Base-by-base conservation (phyloP, 2,329 filamentous ascomycete species). In the Penicillium sp. region DNA sequence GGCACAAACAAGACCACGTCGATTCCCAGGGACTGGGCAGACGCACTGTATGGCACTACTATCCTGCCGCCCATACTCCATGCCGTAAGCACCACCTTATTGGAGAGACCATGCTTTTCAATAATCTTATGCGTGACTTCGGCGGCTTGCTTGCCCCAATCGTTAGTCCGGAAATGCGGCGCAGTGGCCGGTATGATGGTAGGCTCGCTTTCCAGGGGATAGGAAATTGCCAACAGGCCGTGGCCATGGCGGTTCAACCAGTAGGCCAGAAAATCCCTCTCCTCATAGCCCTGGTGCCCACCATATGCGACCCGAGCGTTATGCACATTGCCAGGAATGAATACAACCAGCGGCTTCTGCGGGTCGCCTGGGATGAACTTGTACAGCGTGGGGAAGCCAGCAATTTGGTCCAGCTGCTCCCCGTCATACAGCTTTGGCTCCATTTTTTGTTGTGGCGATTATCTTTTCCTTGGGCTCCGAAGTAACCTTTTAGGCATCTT, bases 281-380 rank as follows among this genome's bases (percentile, higher is more conserved):
- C 21, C 7, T 35, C 50, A 20, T 42, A 58, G 18, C 57, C 59
- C 16, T 56, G n/a, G 45, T 65, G 63, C 20, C 61, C 63, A 7
- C 63, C 63, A 40, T 64, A 65, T n/a, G 63, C 60, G 18, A 65
- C 57, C 9, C 63, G 58, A 5, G 60, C 61, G 12, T 61, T 52
- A 45, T 65, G 63, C 7, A 52, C 56, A 12, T 54, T 51, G 1
- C 63, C 63, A 5, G 63, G 62, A 9, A 64, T 58, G 52, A 60
- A 63, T 6, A 62, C 60, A 5, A 65, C 33, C 18, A 64, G 52
- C 1, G 61, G 57, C 47, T 52, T 53, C 16, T 38, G 9, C 12
- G 45, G 26, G 18, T 52, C 49, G 20, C 48, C 60, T 33, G 60
- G 54, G 16, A 55, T 28, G 55, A 30, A 62, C 4, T 58, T 59